Base-by-base conservation (phyloP, 441 rosid genomes). In the Euphorbia corollata region DNA sequence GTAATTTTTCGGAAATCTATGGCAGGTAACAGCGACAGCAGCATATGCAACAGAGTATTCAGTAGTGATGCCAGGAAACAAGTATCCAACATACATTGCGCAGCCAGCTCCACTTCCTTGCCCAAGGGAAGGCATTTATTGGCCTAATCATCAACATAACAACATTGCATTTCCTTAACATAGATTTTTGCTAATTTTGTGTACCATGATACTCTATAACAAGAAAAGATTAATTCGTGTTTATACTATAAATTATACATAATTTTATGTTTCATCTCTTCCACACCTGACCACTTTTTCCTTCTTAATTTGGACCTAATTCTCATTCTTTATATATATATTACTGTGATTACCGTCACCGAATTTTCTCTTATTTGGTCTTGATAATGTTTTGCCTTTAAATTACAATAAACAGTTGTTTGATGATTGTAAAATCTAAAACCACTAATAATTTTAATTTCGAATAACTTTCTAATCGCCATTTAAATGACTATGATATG, bases 61-160 rank as follows among this genome's bases (percentile, higher is more conserved):
- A 51, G 96, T 93, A 36, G 61, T 88, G 81, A 93, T 93, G 98
- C 98, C 98, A 0, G 98, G 97, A 36, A 84, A 87, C 73, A 79
- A 80, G 15, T 47, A 77, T 54, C 96, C 98, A 18, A 90, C 95
- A 60, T 83, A 75, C 78, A 86, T 93, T 62, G 98, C 98, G 13
- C 89, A 85, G 71, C 92, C 90, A 16, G 92, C 96, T 57, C 98
- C 98, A 23, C 82, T 90, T 16, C 89, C 98, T 54, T 85, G 96
- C 71, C 71, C 72, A 23, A 87, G 96, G 73, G 97, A 93, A 79
- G 83, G 87, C 66, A 73, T 84, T 45, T 75, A 54, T 61, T 86
- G 90, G 90, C 92, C 95, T 66, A 62, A 79, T 50, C 91, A 85
- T 68, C 74, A 84, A 63, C 87, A 73, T 61, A 71, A 69, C 27